A percentile compares a stretch with the other conserved stretches of the same genome.
phyloP scores from a whole-genome alignment of 1,284 basidiomycete species.

The Tylopilus sp. region DNA sequence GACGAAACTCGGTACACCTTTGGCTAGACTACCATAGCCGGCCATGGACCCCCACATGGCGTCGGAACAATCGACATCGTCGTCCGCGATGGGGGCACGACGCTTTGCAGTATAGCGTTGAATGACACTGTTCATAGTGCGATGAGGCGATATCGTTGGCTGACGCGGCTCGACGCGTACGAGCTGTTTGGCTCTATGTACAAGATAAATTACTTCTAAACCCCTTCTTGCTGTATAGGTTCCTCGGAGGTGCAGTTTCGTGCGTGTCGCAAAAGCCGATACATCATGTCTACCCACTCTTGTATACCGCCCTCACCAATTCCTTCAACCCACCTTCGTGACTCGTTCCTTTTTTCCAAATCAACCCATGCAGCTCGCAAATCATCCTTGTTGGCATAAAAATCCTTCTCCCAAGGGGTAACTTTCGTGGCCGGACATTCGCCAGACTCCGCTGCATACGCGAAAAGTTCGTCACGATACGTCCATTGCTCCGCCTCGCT shows the following conservation, averaged over 20 bases:
- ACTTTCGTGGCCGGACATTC: conserved; percentile 39
- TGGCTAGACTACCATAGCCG: conserved; percentile 73
- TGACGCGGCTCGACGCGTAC: conserved; percentile 53
- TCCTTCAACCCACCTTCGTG: conserved; percentile 56
- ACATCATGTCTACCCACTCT: conserved; percentile 66
- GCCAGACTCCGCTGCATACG: conserved; percentile 42
- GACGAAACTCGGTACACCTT: conserved; percentile 68
- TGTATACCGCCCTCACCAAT: conserved; percentile 55
- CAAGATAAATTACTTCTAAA: not conserved
- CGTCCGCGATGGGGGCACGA: conserved; percentile 48
- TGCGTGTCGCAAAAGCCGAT: conserved; percentile 44
- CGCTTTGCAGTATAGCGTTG: conserved; percentile 58
- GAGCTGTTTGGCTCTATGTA: conserved; percentile 24
- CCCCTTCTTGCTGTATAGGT: not conserved
- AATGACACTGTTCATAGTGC: conserved; percentile 74
- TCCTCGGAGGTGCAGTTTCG: conserved; percentile 9
- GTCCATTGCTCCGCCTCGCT: conserved; percentile 56
- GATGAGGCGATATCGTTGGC: conserved; percentile 24
- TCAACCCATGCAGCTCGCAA: conserved; percentile 59
- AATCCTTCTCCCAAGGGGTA: conserved; percentile 55
- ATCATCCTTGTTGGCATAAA: conserved; percentile 50
- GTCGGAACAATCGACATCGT: conserved; percentile 64
- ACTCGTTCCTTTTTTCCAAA: conserved; percentile 54
- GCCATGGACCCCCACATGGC: conserved; percentile 78
- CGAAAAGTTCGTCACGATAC: conserved; percentile 62